Conservation (phyloP, 176 grass and related monocot species). For the Pontederia paniculata region DNA sequence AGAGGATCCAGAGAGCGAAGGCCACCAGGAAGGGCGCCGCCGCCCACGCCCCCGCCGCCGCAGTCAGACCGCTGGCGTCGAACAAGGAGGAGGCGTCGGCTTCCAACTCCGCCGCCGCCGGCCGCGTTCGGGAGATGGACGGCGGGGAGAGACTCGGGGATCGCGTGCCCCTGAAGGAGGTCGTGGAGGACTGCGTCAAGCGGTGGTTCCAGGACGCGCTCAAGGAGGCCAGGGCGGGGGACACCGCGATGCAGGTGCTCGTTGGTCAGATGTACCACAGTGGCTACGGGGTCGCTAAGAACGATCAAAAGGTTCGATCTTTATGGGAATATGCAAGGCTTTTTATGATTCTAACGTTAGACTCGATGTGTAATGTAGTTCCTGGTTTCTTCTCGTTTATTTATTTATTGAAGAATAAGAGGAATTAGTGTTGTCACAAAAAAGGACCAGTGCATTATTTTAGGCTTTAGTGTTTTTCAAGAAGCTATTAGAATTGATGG, state of each 20-base stretch:
- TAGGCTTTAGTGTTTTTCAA: too few species aligned
- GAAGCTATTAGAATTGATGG: too few species aligned
- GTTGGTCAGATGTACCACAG: conserved; percentile 95
- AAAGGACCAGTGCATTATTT: too few species aligned
- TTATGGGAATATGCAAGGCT: neutral
- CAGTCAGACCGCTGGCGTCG: conserved; percentile 29
- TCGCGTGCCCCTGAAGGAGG: conserved; percentile 51
- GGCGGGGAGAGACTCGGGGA: conserved; percentile 19
- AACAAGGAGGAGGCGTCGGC: conserved; percentile 24
- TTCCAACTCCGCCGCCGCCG: conserved; percentile 22
- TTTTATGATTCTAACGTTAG: neutral
- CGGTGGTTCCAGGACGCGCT: conserved; percentile 95
- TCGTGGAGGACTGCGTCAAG: conserved; percentile 63
- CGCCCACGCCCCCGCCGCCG: conserved; percentile 16
- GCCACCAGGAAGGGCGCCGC: conserved; percentile 5
- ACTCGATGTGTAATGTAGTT: neutral
- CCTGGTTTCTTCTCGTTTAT: neutral
- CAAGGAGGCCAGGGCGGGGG: conserved; percentile 70
- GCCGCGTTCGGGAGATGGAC: conserved; percentile 23
- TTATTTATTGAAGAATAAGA: too few species aligned
- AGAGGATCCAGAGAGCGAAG: conserved; percentile 15
- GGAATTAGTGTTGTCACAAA: too few species aligned
- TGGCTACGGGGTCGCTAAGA: conserved; percentile 72
- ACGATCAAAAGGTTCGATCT: conserved; percentile 63
- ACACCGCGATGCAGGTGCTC: conserved; percentile 79